These are phyloP conservation scores for Russula virescens DNA, from an alignment of 768 basidiomycete genomes.

Conservation along the genomic window DNA sequence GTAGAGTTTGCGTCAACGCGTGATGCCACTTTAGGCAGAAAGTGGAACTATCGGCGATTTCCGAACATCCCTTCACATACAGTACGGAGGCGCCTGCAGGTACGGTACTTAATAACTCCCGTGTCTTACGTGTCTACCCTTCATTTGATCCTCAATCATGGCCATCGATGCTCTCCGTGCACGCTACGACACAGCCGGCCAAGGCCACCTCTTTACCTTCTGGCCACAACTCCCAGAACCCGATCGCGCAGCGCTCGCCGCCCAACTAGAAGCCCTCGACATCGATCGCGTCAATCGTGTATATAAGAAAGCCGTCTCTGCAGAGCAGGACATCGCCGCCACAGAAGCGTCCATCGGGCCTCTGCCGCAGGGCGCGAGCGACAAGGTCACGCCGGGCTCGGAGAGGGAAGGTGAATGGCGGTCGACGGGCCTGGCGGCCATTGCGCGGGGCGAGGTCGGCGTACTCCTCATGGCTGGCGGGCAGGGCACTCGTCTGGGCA, in stretches of 20 bases:
- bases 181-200: slow-evolving; percentile 73
- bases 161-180: slow-evolving; percentile 50
- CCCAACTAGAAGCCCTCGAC: slow-evolving; percentile 76
- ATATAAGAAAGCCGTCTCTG: slow-evolving; percentile 66
- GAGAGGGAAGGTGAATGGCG: slow-evolving; percentile 69
- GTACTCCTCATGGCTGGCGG: slow-evolving; percentile 98
- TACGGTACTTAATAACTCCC: too few species aligned
- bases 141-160: slow-evolving; percentile 35
- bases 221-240: slow-evolving; percentile 63
- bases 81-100: too few species aligned
- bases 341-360: slow-evolving; percentile 57
- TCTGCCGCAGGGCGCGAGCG: slow-evolving; percentile 70
- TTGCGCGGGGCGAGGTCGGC: slow-evolving; percentile 80
- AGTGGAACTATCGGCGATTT: too few species aligned
- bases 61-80: too few species aligned
- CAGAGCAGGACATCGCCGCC: slow-evolving; percentile 48
- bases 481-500: slow-evolving; percentile 92
- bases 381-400: slow-evolving; percentile 49
- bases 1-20: too few species aligned
- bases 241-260: slow-evolving; percentile 57
- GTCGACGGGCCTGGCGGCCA: slow-evolving; percentile 70
- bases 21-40: too few species aligned
- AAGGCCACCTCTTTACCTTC: slow-evolving; percentile 87
- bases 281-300: slow-evolving; percentile 89
- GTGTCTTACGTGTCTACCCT: too few species aligned